Percentiles rank a stretch among this genome's conserved stretches.
These are phyloP conservation scores for Stevia rebaudiana DNA, from an alignment of 140 eudicot genomes.

Conservation along the genomic window DNA sequence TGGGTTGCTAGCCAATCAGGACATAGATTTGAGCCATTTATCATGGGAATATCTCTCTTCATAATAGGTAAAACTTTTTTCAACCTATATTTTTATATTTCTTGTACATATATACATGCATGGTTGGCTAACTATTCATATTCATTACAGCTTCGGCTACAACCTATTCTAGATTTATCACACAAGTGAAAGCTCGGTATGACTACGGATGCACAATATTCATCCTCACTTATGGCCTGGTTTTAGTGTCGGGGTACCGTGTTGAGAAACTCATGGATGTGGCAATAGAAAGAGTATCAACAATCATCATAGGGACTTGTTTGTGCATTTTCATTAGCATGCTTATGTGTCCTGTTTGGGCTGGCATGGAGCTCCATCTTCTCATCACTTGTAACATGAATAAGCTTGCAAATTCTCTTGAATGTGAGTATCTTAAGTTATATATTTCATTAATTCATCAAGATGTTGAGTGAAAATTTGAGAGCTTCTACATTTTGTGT, in stretches of 20 bases:
- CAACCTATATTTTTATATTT: too few relatives aligned
- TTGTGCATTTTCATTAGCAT: constrained; percentile 67
- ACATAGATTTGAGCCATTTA: constrained; percentile 40
- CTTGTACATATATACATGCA: neutral
- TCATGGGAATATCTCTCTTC: constrained; percentile 58
- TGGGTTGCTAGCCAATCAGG: constrained; percentile 59
- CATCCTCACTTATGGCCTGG: constrained; percentile 88
- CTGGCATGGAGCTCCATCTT: constrained; percentile 76
- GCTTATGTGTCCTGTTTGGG: constrained; percentile 84
- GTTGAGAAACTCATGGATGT: constrained; percentile 57
- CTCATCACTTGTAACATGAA: constrained; percentile 57
- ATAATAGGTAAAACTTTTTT: constrained; percentile 55
- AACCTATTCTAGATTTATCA: constrained; percentile 82
- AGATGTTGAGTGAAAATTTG: too few relatives aligned
- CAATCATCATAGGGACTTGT: constrained; percentile 75
- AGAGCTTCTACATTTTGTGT: too few relatives aligned
- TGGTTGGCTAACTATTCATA: neutral
- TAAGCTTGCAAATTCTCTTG: constrained; percentile 67
- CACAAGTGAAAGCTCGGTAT: constrained; percentile 66
- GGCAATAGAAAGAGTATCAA: constrained; percentile 71
- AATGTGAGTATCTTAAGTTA: constrained; percentile 43
- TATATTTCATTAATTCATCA: too few relatives aligned
- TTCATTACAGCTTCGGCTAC: constrained; percentile 59
- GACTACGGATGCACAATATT: constrained; percentile 86
- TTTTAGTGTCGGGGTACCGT: constrained; percentile 85